Percentiles rank a stretch among this genome's conserved stretches.
phyloP scores from a whole-genome alignment of 352 stramenopile genomes.

The Pythium oligandrum region DNA sequence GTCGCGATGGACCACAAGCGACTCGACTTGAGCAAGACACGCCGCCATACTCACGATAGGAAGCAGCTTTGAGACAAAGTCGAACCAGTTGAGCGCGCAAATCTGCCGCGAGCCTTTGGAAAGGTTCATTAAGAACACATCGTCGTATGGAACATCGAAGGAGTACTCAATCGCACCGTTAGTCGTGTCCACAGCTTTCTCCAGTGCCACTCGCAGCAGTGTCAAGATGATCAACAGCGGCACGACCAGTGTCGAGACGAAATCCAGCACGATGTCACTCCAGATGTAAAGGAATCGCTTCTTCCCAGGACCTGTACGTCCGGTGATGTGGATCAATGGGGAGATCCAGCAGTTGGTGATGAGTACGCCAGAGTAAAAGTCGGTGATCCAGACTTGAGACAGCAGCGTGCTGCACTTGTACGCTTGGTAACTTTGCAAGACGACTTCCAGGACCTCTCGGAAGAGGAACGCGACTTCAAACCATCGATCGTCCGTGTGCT shows the following conservation, averaged over 20 bases:
- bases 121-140: conserved; percentile 11
- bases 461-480: too few relatives aligned
- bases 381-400: too few relatives aligned
- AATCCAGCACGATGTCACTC: conserved; percentile 2
- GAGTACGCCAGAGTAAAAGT: too few relatives aligned
- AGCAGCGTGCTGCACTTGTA: too few relatives aligned
- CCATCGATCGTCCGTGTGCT: too few relatives aligned
- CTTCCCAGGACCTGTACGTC: too few relatives aligned
- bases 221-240: conserved; percentile 13
- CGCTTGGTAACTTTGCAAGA: too few relatives aligned
- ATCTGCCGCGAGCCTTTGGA: conserved; percentile 19
- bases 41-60: conserved; percentile 15
- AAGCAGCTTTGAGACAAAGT: conserved; percentile 20
- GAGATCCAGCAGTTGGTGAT: too few relatives aligned
- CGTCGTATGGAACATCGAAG: conserved; percentile 14
- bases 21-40: conserved; percentile 13
- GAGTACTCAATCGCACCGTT: conserved; percentile 13
- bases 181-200: not conserved
- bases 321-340: too few relatives aligned
- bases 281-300: too few relatives aligned
- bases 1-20: not conserved
- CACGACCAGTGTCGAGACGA: conserved; percentile 12
- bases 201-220: not conserved
- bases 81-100: conserved; percentile 14
- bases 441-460: too few relatives aligned